These are phyloP conservation scores for Chlorella sp. DNA, from an alignment of 139 green algal species.

Conservation along the genomic window DNA sequence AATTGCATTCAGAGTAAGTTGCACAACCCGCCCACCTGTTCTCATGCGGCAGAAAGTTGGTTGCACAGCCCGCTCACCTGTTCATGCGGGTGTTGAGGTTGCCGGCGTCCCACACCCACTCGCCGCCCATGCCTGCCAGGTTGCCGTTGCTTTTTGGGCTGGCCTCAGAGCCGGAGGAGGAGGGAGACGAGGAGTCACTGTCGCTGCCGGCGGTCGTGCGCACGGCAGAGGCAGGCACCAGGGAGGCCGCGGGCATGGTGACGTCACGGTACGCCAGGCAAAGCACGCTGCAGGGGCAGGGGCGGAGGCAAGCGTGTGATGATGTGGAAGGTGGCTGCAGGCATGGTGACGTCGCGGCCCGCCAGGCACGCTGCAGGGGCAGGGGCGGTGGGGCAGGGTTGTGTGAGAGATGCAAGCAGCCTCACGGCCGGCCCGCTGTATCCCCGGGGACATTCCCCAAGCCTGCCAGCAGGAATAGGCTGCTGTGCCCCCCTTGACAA, in stretches of 20 bases:
- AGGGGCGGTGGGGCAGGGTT: no score
- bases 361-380: no score
- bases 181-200: background rate
- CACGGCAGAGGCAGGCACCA: background rate
- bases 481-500: no score
- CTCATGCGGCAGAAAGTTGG: no score
- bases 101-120: background rate
- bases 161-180: background rate
- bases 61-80: background rate
- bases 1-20: background rate
- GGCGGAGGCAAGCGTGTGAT: background rate
- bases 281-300: constrained; percentile 63
- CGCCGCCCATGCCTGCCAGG: background rate
- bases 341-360: no score
- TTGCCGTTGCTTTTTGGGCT: background rate
- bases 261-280: constrained; percentile 80
- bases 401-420: no score
- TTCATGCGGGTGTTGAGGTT: background rate
- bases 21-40: background rate
- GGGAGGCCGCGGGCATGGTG: constrained; percentile 23
- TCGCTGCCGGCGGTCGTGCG: background rate
- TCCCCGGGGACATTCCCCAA: no score
- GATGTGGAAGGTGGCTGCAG: no score
- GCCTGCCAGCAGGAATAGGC: no score
- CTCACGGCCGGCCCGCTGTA: no score